A percentile compares a stretch with the other conserved stretches of the same genome.
Conservation (phyloP, 1,284 basidiomycete species). For the Microbotryum silenes-acaulis region DNA sequence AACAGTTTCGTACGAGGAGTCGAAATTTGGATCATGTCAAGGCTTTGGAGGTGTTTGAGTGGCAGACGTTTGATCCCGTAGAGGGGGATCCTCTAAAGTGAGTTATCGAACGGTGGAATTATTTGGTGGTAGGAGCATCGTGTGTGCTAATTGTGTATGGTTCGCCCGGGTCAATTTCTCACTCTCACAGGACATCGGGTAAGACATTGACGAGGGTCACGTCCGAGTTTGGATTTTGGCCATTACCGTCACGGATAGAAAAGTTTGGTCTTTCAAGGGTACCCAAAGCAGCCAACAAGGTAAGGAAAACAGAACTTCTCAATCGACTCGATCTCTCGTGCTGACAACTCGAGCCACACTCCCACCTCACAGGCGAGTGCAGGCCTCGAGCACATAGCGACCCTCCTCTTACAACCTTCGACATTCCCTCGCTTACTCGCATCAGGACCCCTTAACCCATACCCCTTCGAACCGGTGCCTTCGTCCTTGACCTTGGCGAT, state of each 20-base stretch:
- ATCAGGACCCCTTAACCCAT: conserved; percentile 24
- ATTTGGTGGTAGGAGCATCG: neutral
- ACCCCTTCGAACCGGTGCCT: conserved; percentile 26
- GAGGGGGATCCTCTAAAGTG: conserved; percentile 11
- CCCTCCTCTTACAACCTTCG: conserved; percentile 21
- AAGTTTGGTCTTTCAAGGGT: conserved; percentile 18
- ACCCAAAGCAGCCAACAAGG: conserved; percentile 18
- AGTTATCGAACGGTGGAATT: neutral
- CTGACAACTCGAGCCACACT: neutral
- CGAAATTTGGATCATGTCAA: conserved; percentile 27
- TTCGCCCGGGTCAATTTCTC: neutral
- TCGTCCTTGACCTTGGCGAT: conserved; percentile 20
- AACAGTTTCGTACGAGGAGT: conserved; percentile 18
- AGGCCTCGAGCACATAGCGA: conserved; percentile 21
- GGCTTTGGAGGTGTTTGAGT: conserved; percentile 28
- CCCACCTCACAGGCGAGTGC: conserved; percentile 13
- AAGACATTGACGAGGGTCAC: conserved; percentile 21
- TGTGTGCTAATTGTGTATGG: neutral
- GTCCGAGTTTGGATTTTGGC: conserved; percentile 32
- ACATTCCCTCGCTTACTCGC: conserved; percentile 12
- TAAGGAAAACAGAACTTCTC: neutral
- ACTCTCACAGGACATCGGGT: conserved; percentile 10
- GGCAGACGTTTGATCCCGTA: conserved; percentile 16
- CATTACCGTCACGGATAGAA: conserved; percentile 23
- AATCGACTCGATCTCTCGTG: neutral